Conservation (phyloP, 768 basidiomycete genomes). For the Auricularia cornea region DNA sequence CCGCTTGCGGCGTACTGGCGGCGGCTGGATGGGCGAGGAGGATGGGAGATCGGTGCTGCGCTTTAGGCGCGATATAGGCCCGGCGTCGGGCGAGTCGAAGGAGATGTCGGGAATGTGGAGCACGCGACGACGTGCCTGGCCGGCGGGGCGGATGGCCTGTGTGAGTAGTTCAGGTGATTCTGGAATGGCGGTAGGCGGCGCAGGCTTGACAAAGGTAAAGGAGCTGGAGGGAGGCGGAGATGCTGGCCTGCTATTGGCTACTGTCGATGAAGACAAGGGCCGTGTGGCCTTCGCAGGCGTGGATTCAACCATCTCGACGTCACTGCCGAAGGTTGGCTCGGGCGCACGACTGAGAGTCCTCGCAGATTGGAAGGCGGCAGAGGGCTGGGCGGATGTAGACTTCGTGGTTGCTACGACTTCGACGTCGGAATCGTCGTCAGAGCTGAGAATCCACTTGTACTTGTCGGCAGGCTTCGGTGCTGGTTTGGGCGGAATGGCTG, state of each 20-base stretch:
- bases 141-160: background rate
- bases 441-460: background rate
- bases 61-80: background rate
- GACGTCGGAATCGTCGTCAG: conserved; percentile 35
- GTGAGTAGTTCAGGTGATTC: too few relatives aligned
- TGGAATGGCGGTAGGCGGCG: too few relatives aligned
- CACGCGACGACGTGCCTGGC: background rate
- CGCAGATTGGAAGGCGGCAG: background rate
- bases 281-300: background rate
- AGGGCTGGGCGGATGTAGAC: background rate
- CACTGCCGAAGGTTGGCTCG: background rate
- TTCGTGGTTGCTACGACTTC: conserved; percentile 44
- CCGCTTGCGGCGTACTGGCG: background rate
- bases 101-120: background rate
- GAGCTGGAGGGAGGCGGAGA: background rate
- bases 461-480: background rate
- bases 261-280: background rate
- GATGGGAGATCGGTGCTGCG: background rate
- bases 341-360: background rate
- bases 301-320: background rate
- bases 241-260: background rate
- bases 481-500: background rate
- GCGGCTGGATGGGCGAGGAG: conserved; percentile 1
- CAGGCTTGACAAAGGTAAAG: too few relatives aligned
- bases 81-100: background rate